Evolutionary conservation across 179 eudicot genomes (phyloP), one percentile per base, ranked within the genome.

Genomic region (Actinidia polygama): DNA sequence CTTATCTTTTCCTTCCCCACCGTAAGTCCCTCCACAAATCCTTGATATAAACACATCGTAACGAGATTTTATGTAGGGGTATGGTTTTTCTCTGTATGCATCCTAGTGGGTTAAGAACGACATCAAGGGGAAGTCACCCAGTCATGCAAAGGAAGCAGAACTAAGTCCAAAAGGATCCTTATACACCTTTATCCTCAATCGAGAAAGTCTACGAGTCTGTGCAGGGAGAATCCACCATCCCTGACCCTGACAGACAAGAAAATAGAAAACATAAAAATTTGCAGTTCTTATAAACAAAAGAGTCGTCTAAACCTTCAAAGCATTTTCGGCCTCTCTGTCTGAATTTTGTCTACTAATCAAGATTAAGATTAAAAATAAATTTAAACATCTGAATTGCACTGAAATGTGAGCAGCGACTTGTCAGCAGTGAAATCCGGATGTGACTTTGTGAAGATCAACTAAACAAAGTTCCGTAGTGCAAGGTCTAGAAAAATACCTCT

Each of bases 401-500:
- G 46, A 57, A 78, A 54, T 4, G 7, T 21, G 40, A 46, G 36
- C 69, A n/a, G 58, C 73, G 47, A 62, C 58, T 63, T 63, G 68
- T 16, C 79, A 69, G 46, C 61, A 71, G 9, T 47, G 24, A 62
- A 63, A 67, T 67, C 24, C 9, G 15, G 53, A 44, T 58, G 8
- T 1, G 19, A 70, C 54, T 11, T 21, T 70, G 14, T 70, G 0
- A 30, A 30, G 21, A n/a, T 30, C 49, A 80, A 30, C n/a, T 18
- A 50, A 54, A n/a, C 75, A 54, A 69, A 54, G 8, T 53, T 30
- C 23, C 77, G 11, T 30, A 54, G 50, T 44, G 54, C 62, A 44
- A 24, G 57, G n/a, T 73, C 23, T 70, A 80, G 81, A 53, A 3
- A 79, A 89, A 40, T 89, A 94, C 99, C 97, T 86, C 84, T 91